These are phyloP conservation scores for Kalmusia sp. DNA, from an alignment of 2,329 filamentous ascomycete species.

Conservation along the genomic window DNA sequence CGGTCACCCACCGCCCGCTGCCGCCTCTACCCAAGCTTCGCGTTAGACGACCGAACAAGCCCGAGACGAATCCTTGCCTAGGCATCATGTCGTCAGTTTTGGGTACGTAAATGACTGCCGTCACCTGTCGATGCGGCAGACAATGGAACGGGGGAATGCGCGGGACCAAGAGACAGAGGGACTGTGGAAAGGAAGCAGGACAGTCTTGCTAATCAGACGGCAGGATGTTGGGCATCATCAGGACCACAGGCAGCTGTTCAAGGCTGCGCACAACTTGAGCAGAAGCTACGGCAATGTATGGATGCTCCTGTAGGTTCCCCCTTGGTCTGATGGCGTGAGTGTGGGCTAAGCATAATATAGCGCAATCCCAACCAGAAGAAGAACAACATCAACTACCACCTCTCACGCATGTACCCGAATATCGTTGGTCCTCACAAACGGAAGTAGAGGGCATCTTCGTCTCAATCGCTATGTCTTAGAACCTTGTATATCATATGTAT, in stretches of 20 bases:
- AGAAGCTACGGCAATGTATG: constrained; percentile 74
- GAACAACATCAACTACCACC: constrained; percentile 90
- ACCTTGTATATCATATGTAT: constrained; percentile 8
- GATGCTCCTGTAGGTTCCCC: constrained; percentile 71
- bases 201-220: constrained; percentile 23
- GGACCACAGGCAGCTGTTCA: constrained; percentile 65
- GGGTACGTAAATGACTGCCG: constrained; percentile 54
- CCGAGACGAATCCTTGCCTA: constrained; percentile 69
- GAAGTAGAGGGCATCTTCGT: constrained; percentile 50
- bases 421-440: constrained; percentile 75
- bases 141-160: not conserved
- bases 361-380: constrained; percentile 65
- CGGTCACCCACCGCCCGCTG: constrained; percentile 56
- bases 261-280: constrained; percentile 66
- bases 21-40: constrained; percentile 69
- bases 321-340: not conserved
- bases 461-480: not conserved
- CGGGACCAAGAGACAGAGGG: constrained; percentile 8
- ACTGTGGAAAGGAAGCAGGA: constrained; percentile 2
- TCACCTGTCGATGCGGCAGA: not conserved
- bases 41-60: constrained; percentile 68
- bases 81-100: constrained; percentile 71
- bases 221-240: constrained; percentile 85
- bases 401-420: constrained; percentile 77
- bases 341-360: constrained; percentile 45